Evolutionary conservation across 495 filamentous ascomycete genomes (phyloP), one percentile per base, ranked within the genome.

Genomic region (Zalerion maritima): DNA sequence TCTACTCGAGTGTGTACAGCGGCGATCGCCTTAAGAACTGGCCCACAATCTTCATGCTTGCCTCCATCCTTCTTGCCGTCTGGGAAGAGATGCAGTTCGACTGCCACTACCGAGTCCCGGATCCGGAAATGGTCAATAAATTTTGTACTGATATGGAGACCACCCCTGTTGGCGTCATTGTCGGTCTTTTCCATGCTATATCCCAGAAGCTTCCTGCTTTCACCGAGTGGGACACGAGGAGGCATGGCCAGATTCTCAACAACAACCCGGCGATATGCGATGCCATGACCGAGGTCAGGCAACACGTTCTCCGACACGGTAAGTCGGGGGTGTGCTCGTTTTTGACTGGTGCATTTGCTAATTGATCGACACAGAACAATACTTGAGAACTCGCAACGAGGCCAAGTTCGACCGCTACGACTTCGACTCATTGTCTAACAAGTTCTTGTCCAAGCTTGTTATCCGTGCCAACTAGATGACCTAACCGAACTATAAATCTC

Each of bases 1-100:
- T 93, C 14, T 94, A 92, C 60, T 87, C 80, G 7, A 85, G 81
- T 42, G 84, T 94, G 17, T 94, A 94, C 64, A 83, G 75, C 36
- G 82, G 84, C 32, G 85, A 94, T 40, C 82, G 85, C 45, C 63
- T 91, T 20, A 94, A 89, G 71, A 86, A 92, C 60, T 94, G 85
- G 85, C 85, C 85, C 4, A 94, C 84, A 5, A 94, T 94, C 50
- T 94, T 93, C 64, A 83, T 94, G 62, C 66, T 92, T 21, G 84
- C 83, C 16, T 82, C 79, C 4, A 83, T 94, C 35, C 67, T 94
- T 7, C 62, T 94, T 28, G 81, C 79, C 18, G 81, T 94, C 6
- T 94, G 85, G 85, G 85, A 94, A 52, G 77, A 91, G 61, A 93
- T 94, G 71, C 85, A 94, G 50, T 94, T 93, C 51, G 85, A 94